Conservation (phyloP, 1,139 yeast genomes). For the Trichomonascaceae sp. region DNA sequence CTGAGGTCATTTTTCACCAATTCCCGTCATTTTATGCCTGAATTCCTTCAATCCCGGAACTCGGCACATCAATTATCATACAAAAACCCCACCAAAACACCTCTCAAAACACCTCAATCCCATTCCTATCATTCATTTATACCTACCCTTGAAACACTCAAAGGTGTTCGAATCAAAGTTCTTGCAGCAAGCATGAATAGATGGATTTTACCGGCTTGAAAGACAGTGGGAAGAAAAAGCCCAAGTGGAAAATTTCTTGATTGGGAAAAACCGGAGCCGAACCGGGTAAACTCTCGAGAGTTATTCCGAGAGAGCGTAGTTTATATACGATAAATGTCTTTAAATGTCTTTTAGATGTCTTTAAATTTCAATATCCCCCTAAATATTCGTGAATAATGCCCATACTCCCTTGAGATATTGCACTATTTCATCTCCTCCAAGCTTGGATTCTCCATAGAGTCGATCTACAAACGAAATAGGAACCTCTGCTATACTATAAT, state of each 20-base stretch:
- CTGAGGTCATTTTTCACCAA: background rate
- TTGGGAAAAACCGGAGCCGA: slow-evolving; percentile 4
- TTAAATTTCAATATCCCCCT: slow-evolving; percentile 15
- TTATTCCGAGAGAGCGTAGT: background rate
- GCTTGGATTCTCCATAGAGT: slow-evolving; percentile 72
- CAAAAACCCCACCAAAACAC: background rate
- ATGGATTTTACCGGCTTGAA: slow-evolving; percentile 5
- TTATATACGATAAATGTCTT: background rate
- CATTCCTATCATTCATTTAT: background rate
- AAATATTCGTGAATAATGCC: slow-evolving; percentile 61
- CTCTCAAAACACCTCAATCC: background rate
- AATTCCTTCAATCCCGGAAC: background rate
- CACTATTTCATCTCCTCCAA: slow-evolving; percentile 78
- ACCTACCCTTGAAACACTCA: slow-evolving; percentile 11
- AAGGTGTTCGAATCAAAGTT: slow-evolving; percentile 7
- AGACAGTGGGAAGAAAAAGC: slow-evolving; percentile 5
- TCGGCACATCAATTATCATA: background rate
- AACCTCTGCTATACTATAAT: slow-evolving; percentile 70
- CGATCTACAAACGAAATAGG: slow-evolving; percentile 78
- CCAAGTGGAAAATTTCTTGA: slow-evolving; percentile 6
- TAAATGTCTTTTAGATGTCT: background rate
- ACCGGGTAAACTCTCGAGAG: background rate
- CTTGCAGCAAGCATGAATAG: slow-evolving; percentile 9
- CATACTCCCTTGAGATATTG: slow-evolving; percentile 74
- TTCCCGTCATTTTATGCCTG: background rate